A percentile compares a stretch with the other conserved stretches of the same genome.
These are phyloP conservation scores for Talaromyces verruculosus DNA, from an alignment of 2,329 filamentous ascomycete species.

Conservation along the genomic window DNA sequence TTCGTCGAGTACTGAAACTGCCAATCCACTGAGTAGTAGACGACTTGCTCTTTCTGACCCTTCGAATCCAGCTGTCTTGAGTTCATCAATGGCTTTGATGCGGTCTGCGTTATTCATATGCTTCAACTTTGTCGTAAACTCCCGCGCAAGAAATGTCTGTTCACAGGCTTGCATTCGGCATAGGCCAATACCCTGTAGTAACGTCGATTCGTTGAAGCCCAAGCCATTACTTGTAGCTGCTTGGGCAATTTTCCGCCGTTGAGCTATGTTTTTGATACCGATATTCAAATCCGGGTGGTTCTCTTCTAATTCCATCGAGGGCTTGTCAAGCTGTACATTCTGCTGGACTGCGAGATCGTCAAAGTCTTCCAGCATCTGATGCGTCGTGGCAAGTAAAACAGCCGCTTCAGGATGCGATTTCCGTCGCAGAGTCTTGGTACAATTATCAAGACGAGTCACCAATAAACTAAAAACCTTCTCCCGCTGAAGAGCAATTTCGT, in stretches of 20 bases:
- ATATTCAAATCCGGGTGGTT: slow-evolving; percentile 34
- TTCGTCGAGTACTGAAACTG: slow-evolving; percentile 33
- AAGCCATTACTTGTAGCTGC: slow-evolving; percentile 31
- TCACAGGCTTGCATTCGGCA: slow-evolving; percentile 40
- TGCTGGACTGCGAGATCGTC: slow-evolving; percentile 36
- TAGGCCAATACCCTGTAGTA: slow-evolving; percentile 37
- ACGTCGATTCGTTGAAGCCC: slow-evolving; percentile 34
- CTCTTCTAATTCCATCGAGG: slow-evolving; percentile 37
- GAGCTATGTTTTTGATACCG: slow-evolving; percentile 22
- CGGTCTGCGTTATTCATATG: slow-evolving; percentile 34
- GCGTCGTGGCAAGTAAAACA: slow-evolving; percentile 37
- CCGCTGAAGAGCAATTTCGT: slow-evolving; percentile 35
- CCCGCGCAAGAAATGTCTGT: slow-evolving; percentile 39
- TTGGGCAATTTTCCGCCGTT: slow-evolving; percentile 38
- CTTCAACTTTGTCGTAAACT: slow-evolving; percentile 37
- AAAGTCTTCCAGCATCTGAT: slow-evolving; percentile 43
- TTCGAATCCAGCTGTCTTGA: slow-evolving; percentile 33
- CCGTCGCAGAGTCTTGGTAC: slow-evolving; percentile 38
- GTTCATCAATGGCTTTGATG: slow-evolving; percentile 33
- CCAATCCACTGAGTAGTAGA: slow-evolving; percentile 40
- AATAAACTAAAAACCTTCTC: slow-evolving; percentile 37
- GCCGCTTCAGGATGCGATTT: slow-evolving; percentile 31
- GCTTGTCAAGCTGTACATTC: slow-evolving; percentile 38
- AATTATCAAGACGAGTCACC: slow-evolving; percentile 36
- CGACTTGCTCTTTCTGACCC: slow-evolving; percentile 34